These are phyloP conservation scores for Pyricularia sp. DNA, from an alignment of 2,329 filamentous ascomycete species.

Conservation along the genomic window DNA sequence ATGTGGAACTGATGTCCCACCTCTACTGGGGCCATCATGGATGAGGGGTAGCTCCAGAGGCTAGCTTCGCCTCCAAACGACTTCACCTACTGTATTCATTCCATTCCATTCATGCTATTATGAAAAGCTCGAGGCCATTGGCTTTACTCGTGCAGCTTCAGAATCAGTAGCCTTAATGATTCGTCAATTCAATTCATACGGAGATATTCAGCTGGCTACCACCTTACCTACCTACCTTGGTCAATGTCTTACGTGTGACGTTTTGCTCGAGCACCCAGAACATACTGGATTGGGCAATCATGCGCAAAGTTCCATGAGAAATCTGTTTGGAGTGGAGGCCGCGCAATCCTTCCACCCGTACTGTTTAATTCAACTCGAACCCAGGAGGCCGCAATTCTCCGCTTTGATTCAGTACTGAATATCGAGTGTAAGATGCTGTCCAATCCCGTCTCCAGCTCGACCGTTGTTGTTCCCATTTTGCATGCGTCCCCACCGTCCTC, in stretches of 20 bases:
- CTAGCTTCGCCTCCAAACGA: background rate
- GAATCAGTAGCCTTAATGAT: background rate
- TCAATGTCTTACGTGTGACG: background rate
- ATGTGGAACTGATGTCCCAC: background rate
- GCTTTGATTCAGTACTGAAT: background rate
- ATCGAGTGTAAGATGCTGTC: background rate
- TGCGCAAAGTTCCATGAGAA: background rate
- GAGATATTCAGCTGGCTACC: too few relatives aligned
- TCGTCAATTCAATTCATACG: background rate
- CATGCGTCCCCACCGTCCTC: background rate
- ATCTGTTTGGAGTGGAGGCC: background rate
- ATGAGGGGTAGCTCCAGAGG: background rate
- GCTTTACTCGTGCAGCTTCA: background rate
- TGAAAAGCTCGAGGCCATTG: background rate
- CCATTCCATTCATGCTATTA: too few relatives aligned
- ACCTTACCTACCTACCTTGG: too few relatives aligned
- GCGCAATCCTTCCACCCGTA: background rate
- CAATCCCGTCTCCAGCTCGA: background rate
- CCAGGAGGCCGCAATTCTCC: background rate
- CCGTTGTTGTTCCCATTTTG: background rate
- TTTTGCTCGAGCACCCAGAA: background rate
- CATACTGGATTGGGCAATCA: background rate
- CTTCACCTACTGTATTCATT: too few relatives aligned
- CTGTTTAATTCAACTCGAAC: background rate
- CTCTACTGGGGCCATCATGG: background rate